Conservation (phyloP, 805 yeast species). For the Metschnikowia peoriensis region DNA sequence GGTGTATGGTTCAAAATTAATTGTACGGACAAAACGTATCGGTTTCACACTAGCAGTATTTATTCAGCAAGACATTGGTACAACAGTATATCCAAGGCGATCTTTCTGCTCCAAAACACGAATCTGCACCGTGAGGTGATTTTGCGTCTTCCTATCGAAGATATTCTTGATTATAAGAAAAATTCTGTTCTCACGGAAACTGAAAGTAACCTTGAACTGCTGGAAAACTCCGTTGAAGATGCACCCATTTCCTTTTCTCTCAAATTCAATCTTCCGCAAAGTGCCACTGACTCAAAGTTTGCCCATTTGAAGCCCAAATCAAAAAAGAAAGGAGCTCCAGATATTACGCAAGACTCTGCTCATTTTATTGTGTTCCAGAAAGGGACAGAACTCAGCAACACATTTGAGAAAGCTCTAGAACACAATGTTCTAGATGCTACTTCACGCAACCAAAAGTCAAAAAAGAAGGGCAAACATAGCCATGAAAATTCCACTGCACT, state of each 20-base stretch:
- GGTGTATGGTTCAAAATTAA: conserved; percentile 56
- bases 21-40: conserved; percentile 56
- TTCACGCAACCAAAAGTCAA: not conserved
- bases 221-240: conserved; percentile 19
- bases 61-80: conserved; percentile 81
- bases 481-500: not conserved
- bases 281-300: conserved; percentile 2
- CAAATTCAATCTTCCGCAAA: conserved; percentile 42
- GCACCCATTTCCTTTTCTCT: conserved; percentile 44
- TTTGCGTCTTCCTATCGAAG: conserved; percentile 70
- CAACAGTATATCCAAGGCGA: conserved; percentile 66
- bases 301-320: conserved; percentile 8
- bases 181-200: conserved; percentile 46
- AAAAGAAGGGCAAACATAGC: conserved; percentile 6
- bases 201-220: conserved; percentile 2
- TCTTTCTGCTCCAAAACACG: conserved; percentile 60
- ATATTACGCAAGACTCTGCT: conserved; percentile 22
- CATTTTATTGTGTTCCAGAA: conserved; percentile 63
- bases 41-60: conserved; percentile 70
- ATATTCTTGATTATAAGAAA: conserved; percentile 60
- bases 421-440: conserved; percentile 4
- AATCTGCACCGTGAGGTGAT: conserved; percentile 72
- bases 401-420: conserved; percentile 30
- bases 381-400: conserved; percentile 43
- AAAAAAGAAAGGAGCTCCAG: not conserved